phyloP scores from a whole-genome alignment of 352 stramenopile species.

The Thalassiosira delicatula region DNA sequence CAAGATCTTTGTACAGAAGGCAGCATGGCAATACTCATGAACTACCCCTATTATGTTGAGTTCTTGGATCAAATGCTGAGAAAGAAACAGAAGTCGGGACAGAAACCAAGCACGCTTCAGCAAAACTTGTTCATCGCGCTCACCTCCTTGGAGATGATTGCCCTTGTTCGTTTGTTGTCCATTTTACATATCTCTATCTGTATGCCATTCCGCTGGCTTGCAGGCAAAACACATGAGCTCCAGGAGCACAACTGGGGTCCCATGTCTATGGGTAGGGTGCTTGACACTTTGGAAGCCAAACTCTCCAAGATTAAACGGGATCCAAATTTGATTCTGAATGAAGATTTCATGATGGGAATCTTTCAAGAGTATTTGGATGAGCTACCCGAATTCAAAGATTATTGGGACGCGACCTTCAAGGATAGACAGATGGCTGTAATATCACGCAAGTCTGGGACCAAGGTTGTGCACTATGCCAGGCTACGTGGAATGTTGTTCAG shows the following conservation, averaged over 20 bases:
- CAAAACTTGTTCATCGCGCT: slow-evolving; percentile 25
- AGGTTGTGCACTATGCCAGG: neutral
- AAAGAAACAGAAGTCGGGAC: neutral
- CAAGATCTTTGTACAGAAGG: neutral
- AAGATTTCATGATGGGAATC: slow-evolving; percentile 37
- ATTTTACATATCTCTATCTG: slow-evolving; percentile 32
- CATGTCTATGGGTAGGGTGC: slow-evolving; percentile 4
- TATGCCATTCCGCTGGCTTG: slow-evolving; percentile 29
- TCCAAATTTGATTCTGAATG: neutral
- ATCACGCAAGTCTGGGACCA: neutral
- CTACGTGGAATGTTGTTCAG: neutral
- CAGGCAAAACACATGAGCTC: slow-evolving; percentile 27
- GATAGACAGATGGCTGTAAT: neutral
- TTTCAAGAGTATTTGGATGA: slow-evolving; percentile 19
- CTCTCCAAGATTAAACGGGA: neutral
- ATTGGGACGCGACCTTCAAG: neutral
- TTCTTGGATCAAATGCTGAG: slow-evolving; percentile 19
- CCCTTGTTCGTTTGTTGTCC: slow-evolving; percentile 19
- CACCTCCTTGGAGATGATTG: slow-evolving; percentile 23
- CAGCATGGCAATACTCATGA: neutral
- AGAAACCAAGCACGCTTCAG: neutral
- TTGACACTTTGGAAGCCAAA: slow-evolving; percentile 16
- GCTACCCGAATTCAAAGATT: neutral
- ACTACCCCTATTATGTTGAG: neutral
- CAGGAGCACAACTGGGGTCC: slow-evolving; percentile 1